Percentiles rank a stretch among this genome's conserved stretches.
Evolutionary conservation across 177 flowering plant species (phyloP).

Genomic region (Vitis hybrid): DNA sequence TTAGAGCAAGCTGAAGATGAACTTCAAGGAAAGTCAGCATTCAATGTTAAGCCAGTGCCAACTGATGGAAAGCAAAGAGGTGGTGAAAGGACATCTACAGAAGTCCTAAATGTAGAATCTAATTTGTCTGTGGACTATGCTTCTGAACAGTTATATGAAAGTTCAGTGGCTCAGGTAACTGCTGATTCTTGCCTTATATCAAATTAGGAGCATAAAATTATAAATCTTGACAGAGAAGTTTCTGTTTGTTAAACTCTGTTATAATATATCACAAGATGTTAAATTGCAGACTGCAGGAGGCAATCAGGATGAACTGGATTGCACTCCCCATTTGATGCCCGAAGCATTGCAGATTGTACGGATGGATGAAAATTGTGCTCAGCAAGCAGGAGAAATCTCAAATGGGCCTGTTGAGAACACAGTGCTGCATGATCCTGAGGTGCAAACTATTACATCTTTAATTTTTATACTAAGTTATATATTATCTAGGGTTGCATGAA

Average conservation of each 20-base stretch:
- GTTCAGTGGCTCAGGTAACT: constrained; percentile 18
- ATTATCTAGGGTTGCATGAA: neutral
- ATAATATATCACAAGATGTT: neutral
- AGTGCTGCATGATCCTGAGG: constrained; percentile 13
- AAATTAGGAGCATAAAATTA: neutral
- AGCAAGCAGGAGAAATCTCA: neutral
- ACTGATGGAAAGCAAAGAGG: constrained; percentile 9
- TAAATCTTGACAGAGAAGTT: neutral
- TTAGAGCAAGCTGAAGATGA: constrained; percentile 18
- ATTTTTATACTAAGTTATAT: neutral
- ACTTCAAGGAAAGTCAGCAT: constrained; percentile 8
- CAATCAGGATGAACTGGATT: constrained; percentile 1
- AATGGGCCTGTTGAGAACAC: constrained; percentile 4
- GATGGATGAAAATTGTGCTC: constrained; percentile 2
- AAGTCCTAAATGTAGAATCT: constrained; percentile 6
- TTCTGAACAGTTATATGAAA: constrained; percentile 7
- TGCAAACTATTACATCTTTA: constrained; percentile 1
- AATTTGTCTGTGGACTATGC: constrained; percentile 11
- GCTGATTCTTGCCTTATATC: neutral
- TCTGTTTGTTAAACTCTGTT: neutral
- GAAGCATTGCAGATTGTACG: constrained; percentile 8
- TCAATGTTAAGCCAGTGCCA: constrained; percentile 6
- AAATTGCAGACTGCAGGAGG: constrained; percentile 14
- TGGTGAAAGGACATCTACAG: constrained; percentile 11
- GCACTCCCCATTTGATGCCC: constrained; percentile 1